Conservation (phyloP, 2,329 filamentous ascomycete genomes). For the Colletotrichum camelliae region DNA sequence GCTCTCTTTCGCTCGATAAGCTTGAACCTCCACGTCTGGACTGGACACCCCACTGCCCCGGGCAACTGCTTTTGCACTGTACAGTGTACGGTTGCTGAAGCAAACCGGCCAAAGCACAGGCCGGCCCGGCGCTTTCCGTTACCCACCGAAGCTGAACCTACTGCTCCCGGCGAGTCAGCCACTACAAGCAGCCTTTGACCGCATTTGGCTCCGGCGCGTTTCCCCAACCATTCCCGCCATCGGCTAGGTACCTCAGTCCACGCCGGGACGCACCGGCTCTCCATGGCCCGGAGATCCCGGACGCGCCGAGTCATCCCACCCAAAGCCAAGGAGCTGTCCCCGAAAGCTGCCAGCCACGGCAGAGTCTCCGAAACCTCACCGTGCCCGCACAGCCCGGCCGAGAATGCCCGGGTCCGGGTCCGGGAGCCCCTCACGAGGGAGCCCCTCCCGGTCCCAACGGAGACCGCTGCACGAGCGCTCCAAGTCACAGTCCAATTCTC, state of each 20-base stretch:
- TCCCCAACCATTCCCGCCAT: neutral
- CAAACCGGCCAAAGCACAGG: constrained; percentile 6
- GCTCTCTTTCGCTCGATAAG: neutral
- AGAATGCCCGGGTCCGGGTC: constrained; percentile 32
- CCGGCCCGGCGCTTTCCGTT: neutral
- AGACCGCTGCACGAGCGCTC: constrained; percentile 44
- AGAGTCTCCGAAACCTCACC: neutral
- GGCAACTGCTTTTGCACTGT: neutral
- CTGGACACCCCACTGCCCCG: neutral
- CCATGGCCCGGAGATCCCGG: constrained; percentile 6
- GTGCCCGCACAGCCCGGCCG: constrained; percentile 6
- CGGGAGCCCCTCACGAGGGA: constrained; percentile 19
- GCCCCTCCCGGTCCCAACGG: constrained; percentile 30
- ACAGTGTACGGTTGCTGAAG: neutral
- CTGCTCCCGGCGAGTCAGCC: neutral
- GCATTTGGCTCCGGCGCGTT: neutral
- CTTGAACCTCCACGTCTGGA: neutral
- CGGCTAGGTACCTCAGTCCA: neutral
- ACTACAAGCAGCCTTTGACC: neutral
- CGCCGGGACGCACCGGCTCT: neutral
- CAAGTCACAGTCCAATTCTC: constrained; percentile 45
- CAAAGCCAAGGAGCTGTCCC: constrained; percentile 17
- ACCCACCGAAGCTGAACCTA: neutral
- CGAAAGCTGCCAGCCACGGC: neutral
- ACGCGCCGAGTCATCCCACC: neutral